A percentile compares a stretch with the other conserved stretches of the same genome.
phyloP scores from a whole-genome alignment of 768 basidiomycete genomes.

The Crucibulum laeve region DNA sequence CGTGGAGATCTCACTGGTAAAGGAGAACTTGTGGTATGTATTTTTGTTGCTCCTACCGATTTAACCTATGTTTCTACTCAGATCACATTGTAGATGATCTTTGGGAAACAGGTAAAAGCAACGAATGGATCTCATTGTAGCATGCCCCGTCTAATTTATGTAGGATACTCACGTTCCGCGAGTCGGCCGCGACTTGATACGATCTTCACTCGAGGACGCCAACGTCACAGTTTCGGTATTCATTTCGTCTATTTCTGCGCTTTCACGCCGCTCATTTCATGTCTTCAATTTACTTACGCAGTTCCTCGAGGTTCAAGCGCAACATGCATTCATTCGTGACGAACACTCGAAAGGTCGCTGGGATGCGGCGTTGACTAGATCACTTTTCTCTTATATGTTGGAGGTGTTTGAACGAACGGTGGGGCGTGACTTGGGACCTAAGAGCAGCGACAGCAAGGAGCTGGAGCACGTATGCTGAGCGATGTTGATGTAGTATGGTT shows the following conservation, averaged over 20 bases:
- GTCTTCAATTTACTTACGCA: slow-evolving; percentile 19
- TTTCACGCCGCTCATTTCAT: not conserved
- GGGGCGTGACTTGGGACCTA: slow-evolving; percentile 79
- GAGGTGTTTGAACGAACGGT: slow-evolving; percentile 91
- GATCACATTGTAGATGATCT: slow-evolving; percentile 70
- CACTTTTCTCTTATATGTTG: slow-evolving; percentile 82
- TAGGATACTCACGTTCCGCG: slow-evolving; percentile 94
- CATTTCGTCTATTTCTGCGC: slow-evolving; percentile 20
- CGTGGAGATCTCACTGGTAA: slow-evolving; percentile 75
- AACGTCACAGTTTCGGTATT: slow-evolving; percentile 65
- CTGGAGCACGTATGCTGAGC: slow-evolving; percentile 76
- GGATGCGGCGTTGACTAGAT: slow-evolving; percentile 88
- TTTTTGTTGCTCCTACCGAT: not conserved
- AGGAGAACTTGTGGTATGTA: slow-evolving; percentile 77
- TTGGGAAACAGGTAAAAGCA: slow-evolving; percentile 76
- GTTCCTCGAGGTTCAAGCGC: slow-evolving; percentile 96
- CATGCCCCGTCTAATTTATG: not conserved
- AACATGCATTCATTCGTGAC: slow-evolving; percentile 95
- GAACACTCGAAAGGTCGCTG: slow-evolving; percentile 90
- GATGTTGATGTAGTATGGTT: slow-evolving; percentile 1
- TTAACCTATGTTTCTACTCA: not conserved
- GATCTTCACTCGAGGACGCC: slow-evolving; percentile 78
- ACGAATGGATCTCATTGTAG: not conserved
- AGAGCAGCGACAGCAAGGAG: slow-evolving; percentile 34
- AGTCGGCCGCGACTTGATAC: slow-evolving; percentile 79